phyloP scores from a whole-genome alignment of 768 basidiomycete genomes.

The Tremella mesenterica region DNA sequence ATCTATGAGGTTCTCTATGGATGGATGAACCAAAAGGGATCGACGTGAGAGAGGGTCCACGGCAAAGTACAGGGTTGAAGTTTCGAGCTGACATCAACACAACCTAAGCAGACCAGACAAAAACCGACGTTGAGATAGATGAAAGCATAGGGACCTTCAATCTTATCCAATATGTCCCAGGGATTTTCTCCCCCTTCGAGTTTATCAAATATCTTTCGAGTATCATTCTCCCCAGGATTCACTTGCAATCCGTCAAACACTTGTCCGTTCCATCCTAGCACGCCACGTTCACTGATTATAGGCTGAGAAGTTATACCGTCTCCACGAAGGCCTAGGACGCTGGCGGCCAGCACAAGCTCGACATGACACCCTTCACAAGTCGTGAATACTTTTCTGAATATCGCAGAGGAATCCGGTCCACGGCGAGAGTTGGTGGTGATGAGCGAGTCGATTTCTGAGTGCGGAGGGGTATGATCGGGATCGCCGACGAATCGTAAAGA shows the following conservation, averaged over 20 bases:
- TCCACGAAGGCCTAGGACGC: conserved; percentile 39
- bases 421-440: conserved; percentile 7
- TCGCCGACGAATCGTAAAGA: conserved; percentile 9
- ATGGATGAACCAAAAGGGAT: conserved; percentile 27
- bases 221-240: conserved; percentile 31
- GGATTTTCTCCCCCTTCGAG: conserved; percentile 21
- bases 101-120: neutral
- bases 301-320: conserved; percentile 29
- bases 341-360: conserved; percentile 24
- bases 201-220: conserved; percentile 14
- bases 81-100: conserved; percentile 10
- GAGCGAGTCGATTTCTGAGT: conserved; percentile 11
- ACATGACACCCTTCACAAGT: conserved; percentile 2
- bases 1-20: neutral
- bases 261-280: conserved; percentile 43
- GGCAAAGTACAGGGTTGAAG: conserved; percentile 25
- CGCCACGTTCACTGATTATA: conserved; percentile 24
- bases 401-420: conserved; percentile 23
- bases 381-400: conserved; percentile 1
- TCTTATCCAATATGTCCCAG: conserved; percentile 14
- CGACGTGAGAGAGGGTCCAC: conserved; percentile 39
- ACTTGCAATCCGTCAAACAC: conserved; percentile 37
- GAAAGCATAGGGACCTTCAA: conserved; percentile 43
- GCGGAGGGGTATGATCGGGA: neutral
- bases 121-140: conserved; percentile 29